Evolutionary conservation across 768 basidiomycete species (phyloP).

Genomic region (Leccinellum albellum): DNA sequence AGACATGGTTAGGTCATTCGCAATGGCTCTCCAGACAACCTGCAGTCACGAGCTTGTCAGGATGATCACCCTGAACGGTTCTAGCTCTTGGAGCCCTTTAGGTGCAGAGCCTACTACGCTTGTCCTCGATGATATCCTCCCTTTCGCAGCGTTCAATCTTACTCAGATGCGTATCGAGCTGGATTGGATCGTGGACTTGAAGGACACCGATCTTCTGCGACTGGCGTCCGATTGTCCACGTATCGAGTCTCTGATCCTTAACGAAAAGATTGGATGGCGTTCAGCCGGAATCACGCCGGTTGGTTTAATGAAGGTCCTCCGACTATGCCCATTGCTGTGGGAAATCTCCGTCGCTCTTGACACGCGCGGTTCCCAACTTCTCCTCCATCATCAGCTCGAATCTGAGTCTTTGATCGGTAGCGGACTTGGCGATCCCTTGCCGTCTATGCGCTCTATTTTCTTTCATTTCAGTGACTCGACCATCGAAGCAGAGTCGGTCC

Average conservation of each 20-base stretch:
- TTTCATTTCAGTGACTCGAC: not conserved
- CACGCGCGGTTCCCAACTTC: not conserved
- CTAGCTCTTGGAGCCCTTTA: not conserved
- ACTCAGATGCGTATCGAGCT: not conserved
- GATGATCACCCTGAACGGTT: not conserved
- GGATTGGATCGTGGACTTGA: not conserved
- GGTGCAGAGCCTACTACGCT: not conserved
- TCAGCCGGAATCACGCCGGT: not conserved
- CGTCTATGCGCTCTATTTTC: not conserved
- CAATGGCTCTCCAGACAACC: not conserved
- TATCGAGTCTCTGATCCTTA: not conserved
- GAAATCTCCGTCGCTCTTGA: not conserved
- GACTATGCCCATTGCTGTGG: not conserved
- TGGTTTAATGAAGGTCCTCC: not conserved
- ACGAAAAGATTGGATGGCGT: not conserved
- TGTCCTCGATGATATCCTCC: not conserved
- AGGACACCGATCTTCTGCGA: not conserved
- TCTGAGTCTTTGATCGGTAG: not conserved
- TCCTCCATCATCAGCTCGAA: not conserved
- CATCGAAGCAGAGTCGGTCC: not conserved
- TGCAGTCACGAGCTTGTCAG: not conserved
- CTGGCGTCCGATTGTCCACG: not conserved
- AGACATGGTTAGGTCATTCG: not conserved
- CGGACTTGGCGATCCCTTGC: not conserved
- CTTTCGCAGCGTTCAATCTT: not conserved